Percentiles rank a stretch among this genome's conserved stretches.
Evolutionary conservation across 2,329 filamentous ascomycete genomes (phyloP).

Genomic region (Proliferodiscus dingleyae): DNA sequence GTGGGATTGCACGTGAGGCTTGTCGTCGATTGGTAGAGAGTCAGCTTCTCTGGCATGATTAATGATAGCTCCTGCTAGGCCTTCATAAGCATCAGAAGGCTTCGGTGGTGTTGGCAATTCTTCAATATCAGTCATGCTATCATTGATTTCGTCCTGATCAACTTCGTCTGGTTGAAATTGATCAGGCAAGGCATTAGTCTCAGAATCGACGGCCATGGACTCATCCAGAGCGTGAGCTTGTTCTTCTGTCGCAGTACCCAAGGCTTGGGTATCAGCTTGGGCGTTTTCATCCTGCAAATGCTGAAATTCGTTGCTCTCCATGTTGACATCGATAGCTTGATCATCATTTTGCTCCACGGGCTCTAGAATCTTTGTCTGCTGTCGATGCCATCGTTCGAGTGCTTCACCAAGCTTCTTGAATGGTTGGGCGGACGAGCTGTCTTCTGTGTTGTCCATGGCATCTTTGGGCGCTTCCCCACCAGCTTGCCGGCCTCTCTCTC

Average conservation of each 20-base stretch:
- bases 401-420: constrained; percentile 95
- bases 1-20: constrained; percentile 39
- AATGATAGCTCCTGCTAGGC: constrained; percentile 54
- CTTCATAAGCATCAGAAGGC: constrained; percentile 48
- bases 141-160: constrained; percentile 42
- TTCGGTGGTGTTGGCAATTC: constrained; percentile 37
- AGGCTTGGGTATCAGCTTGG: constrained; percentile 80
- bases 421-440: constrained; percentile 53
- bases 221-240: constrained; percentile 83
- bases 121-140: constrained; percentile 38
- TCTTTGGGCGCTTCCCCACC: constrained; percentile 37
- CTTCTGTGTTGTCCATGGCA: constrained; percentile 33
- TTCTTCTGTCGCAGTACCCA: constrained; percentile 83
- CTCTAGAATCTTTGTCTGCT: constrained; percentile 71
- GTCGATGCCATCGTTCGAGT: constrained; percentile 86
- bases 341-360: constrained; percentile 47
- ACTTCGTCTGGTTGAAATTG: constrained; percentile 37
- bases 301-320: constrained; percentile 87
- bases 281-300: constrained; percentile 82
- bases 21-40: constrained; percentile 45
- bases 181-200: constrained; percentile 55
- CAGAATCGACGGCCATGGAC: constrained; percentile 77
- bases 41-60: constrained; percentile 40
- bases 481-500: constrained; percentile 44
- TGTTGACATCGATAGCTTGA: constrained; percentile 41